A percentile compares a stretch with the other conserved stretches of the same genome.
phyloP scores from a whole-genome alignment of 2,329 filamentous ascomycete species.

The Hymenoscyphus occultus region DNA sequence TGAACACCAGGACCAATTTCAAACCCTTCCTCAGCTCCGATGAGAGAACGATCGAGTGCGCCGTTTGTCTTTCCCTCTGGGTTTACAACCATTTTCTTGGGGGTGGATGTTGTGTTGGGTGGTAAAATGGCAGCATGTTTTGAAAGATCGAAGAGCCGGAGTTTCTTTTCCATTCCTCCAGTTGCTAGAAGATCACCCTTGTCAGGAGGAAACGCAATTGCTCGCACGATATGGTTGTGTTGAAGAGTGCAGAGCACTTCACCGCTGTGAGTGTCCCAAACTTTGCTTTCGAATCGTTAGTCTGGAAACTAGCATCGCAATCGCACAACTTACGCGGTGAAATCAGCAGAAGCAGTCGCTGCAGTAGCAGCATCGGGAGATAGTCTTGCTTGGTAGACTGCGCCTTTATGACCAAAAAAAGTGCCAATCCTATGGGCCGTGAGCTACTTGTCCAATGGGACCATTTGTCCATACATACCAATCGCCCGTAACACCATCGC shows the following conservation, averaged over 20 bases:
- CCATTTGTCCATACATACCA: conserved; percentile 54
- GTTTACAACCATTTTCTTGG: conserved; percentile 14
- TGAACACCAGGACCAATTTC: conserved; percentile 87
- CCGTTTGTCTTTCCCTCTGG: conserved; percentile 34
- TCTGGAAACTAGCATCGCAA: conserved; percentile 7
- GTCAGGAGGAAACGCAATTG: conserved; percentile 83
- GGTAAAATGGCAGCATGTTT: conserved; percentile 41
- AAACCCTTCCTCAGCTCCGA: conserved; percentile 64
- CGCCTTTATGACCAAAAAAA: conserved; percentile 96
- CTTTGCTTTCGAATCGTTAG: conserved; percentile 61
- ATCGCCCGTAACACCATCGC: conserved; percentile 91
- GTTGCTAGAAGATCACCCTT: conserved; percentile 84
- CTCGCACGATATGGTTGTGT: conserved; percentile 93
- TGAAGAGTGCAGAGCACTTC: conserved; percentile 83
- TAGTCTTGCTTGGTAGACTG: conserved; percentile 92
- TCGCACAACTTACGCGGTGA: conserved; percentile 68
- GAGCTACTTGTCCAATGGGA: conserved; percentile 18
- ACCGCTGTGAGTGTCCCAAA: conserved; percentile 96
- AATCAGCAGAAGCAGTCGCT: conserved; percentile 92
- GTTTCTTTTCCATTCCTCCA: conserved; percentile 92
- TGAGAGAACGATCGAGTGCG: conserved; percentile 41
- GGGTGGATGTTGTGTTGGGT: conserved; percentile 18
- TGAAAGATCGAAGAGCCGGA: conserved; percentile 86
- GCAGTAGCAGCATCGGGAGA: conserved; percentile 85
- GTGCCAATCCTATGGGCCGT: conserved; percentile 71